These are phyloP conservation scores for Backusella mclennaniae DNA, from an alignment of 192 early-diverging fungal species.

Conservation along the genomic window DNA sequence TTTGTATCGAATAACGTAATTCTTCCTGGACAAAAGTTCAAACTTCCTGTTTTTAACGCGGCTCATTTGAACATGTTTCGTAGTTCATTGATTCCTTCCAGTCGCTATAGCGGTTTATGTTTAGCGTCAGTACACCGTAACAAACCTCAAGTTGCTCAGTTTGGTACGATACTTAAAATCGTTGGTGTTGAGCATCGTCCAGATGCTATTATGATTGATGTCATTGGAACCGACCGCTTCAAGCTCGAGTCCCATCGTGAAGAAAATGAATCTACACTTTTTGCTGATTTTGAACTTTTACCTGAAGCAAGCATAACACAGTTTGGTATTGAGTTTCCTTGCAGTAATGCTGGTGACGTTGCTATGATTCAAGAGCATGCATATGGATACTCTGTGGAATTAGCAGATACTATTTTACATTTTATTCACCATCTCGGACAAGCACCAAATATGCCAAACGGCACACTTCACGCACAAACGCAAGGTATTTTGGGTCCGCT, in stretches of 20 bases:
- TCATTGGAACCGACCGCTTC: conserved; percentile 12
- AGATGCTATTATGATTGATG: conserved; percentile 20
- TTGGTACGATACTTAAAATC: conserved; percentile 17
- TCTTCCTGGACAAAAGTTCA: conserved; percentile 13
- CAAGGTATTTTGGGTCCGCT: conserved; percentile 16
- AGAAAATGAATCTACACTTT: not conserved
- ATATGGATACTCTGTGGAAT: conserved; percentile 2
- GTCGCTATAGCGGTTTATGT: conserved; percentile 18
- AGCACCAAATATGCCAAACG: not conserved
- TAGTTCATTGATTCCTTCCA: conserved; percentile 1
- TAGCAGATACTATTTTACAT: conserved; percentile 14
- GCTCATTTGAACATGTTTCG: conserved; percentile 1
- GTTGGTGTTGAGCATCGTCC: conserved; percentile 13
- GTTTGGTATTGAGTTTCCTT: conserved; percentile 4
- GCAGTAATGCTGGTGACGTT: not conserved
- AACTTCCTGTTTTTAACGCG: conserved; percentile 7
- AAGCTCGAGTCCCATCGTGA: conserved; percentile 2
- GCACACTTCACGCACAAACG: conserved; percentile 2
- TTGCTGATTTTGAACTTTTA: conserved; percentile 10
- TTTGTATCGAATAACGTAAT: conserved; percentile 9
- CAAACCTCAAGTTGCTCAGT: conserved; percentile 18
- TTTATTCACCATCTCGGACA: conserved; percentile 10
- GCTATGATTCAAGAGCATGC: conserved; percentile 1
- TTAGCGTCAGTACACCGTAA: conserved; percentile 14
- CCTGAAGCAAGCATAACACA: not conserved